Evolutionary conservation across 306 rosid species (phyloP).

Genomic region (Rubus idaeus): DNA sequence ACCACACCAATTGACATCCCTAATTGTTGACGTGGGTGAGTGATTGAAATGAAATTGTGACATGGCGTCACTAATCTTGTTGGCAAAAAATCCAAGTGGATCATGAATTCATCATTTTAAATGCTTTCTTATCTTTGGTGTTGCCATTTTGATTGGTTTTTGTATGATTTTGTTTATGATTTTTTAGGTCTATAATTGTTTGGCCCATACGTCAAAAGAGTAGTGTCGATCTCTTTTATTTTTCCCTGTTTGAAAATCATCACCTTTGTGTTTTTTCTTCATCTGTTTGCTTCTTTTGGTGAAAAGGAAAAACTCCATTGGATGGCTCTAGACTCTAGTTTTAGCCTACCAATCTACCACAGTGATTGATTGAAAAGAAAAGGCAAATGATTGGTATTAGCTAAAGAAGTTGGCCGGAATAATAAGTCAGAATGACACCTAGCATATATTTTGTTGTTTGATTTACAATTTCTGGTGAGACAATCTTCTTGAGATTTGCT

Average conservation of each 20-base stretch:
- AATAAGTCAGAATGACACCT: constrained; percentile 1
- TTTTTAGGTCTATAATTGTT: neutral
- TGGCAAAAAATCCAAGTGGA: constrained; percentile 3
- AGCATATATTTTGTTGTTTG: neutral
- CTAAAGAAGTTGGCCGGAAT: constrained; percentile 5
- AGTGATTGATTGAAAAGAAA: constrained; percentile 2
- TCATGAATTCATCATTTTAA: neutral
- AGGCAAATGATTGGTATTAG: neutral
- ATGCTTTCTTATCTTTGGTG: neutral
- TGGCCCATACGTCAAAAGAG: constrained; percentile 5
- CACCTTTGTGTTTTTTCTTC: neutral
- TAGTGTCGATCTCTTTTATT: neutral
- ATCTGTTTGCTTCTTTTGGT: neutral
- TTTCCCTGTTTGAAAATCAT: constrained; percentile 8
- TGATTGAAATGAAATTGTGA: constrained; percentile 23
- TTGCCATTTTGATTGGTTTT: neutral
- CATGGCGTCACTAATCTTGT: constrained; percentile 6
- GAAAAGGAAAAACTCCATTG: too few species aligned
- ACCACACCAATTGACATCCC: neutral
- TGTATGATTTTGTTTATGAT: neutral
- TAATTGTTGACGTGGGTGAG: constrained; percentile 27
- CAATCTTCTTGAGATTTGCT: constrained; percentile 17
- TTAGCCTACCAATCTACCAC: constrained; percentile 2
- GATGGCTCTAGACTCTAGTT: neutral
- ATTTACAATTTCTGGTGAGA: neutral